Evolutionary conservation across 257 asterid species (phyloP).

Genomic region (Scutellaria galericulata): DNA sequence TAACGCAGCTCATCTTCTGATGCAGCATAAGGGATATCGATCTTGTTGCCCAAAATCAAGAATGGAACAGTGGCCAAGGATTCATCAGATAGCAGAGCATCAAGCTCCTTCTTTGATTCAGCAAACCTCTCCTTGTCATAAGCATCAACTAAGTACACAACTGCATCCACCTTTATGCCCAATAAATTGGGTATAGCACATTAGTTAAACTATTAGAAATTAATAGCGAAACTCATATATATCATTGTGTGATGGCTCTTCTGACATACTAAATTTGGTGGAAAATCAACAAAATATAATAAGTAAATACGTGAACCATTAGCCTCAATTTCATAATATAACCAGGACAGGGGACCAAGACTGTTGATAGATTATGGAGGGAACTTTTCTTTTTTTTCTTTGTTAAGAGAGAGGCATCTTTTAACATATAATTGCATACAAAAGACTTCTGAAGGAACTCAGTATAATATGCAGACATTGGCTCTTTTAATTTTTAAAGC

Average conservation of each 20-base stretch:
- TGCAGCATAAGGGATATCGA: constrained; percentile 82
- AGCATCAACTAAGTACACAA: constrained; percentile 77
- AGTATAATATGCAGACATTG: not conserved
- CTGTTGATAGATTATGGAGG: not conserved
- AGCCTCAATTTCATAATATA: no score
- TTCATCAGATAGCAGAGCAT: constrained; percentile 79
- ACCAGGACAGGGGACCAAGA: not conserved
- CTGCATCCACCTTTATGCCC: constrained; percentile 75
- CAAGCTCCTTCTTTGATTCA: constrained; percentile 81
- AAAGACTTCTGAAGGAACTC: not conserved
- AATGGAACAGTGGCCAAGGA: constrained; percentile 75
- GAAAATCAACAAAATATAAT: no score
- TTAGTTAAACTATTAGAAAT: constrained; percentile 2
- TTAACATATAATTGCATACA: not conserved
- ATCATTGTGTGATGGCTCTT: no score
- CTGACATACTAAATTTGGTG: no score
- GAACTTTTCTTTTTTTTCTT: not conserved
- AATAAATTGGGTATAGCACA: constrained; percentile 19
- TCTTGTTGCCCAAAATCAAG: constrained; percentile 84
- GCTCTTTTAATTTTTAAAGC: not conserved
- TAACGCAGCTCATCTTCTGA: constrained; percentile 79
- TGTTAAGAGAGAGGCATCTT: not conserved
- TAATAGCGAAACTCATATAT: not conserved
- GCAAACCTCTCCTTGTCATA: constrained; percentile 82
- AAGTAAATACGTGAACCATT: no score